Base-by-base conservation (phyloP, 257 asterid species). In the Solanum sitiens region DNA sequence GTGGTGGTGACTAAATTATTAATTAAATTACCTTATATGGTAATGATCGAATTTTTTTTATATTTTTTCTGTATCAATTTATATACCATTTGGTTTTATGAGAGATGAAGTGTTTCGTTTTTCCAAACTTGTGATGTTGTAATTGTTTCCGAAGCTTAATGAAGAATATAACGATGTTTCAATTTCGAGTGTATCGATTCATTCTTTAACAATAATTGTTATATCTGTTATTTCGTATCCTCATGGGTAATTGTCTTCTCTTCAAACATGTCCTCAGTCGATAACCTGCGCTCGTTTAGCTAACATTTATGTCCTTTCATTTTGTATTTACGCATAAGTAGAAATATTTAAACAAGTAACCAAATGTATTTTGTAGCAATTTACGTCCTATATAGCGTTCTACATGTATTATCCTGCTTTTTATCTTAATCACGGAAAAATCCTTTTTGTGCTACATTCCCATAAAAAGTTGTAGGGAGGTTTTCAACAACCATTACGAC, bases 31-130 rank as follows among this genome's bases (percentile, higher is more conserved):
- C 0, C 71, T 63, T n/a, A n/a, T 63, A 0, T n/a, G 16, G 7
- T n/a, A 23, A 63, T 63, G 5, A 63, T 4, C 0, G 0, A 7
- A 9, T 0, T 0, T 23, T 23, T 9, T 23, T 3, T 1, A 0
- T 61, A 3, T 61, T 1, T 1, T 61, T 21, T 61, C 2, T 9
- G 7, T 61, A 27, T 8, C 14, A 59, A 59, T 59, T 59, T 21
- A 61, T 56, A 56, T 61, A 12, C 23, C 3, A 9, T 61, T 61
- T 0, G 3, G 1, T 9, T 61, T 61, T 2, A 59, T 1, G 0
- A 0, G 8, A 63, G 1, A 23, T 23, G 15, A 30, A 23, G 32
- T 63, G 71, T 61, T 61, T 1, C 2, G 14, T 47, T 47, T 47
- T 3, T 0, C 27, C 68, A 61, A 61, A 61, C 1, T 21, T 61